Evolutionary conservation across 495 filamentous ascomycete species (phyloP).

Genomic region (Lentithecium fluviatile): DNA sequence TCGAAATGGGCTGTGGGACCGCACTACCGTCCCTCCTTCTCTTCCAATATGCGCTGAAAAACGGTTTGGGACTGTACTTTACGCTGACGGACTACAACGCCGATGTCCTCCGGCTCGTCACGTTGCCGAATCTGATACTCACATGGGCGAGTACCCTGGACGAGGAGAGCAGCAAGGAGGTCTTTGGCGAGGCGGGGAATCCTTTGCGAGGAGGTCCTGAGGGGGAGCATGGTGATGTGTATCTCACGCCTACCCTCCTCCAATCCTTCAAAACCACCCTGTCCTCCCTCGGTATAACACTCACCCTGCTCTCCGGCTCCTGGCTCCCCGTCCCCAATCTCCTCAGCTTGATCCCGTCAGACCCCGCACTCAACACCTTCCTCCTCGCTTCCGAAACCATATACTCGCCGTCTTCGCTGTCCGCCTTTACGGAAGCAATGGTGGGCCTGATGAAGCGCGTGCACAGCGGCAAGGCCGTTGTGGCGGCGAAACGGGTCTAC

Average conservation of each 20-base stretch:
- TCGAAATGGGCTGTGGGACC: conserved; percentile 93
- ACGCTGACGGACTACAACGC: conserved; percentile 88
- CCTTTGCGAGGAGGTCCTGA: conserved; percentile 14
- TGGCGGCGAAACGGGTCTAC: conserved; percentile 91
- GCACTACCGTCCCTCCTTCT: conserved; percentile 78
- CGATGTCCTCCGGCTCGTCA: conserved; percentile 79
- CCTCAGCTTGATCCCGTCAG: conserved; percentile 23
- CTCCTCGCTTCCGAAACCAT: conserved; percentile 92
- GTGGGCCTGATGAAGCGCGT: conserved; percentile 60
- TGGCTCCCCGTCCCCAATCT: conserved; percentile 59
- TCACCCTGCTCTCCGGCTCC: conserved; percentile 78
- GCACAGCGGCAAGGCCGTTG: conserved; percentile 60
- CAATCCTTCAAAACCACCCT: conserved; percentile 62
- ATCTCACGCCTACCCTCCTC: conserved; percentile 65
- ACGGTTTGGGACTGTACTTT: conserved; percentile 53
- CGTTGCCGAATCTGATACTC: conserved; percentile 82
- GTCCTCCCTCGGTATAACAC: conserved; percentile 51
- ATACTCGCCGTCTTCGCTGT: conserved; percentile 76
- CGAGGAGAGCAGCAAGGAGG: conserved; percentile 18
- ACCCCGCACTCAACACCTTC: conserved; percentile 47
- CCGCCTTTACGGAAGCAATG: conserved; percentile 71
- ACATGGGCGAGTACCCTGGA: conserved; percentile 64
- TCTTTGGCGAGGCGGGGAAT: conserved; percentile 32
- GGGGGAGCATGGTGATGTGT: conserved; percentile 63
- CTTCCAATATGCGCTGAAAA: conserved; percentile 65